Conservation (phyloP, 208 protist species). For the Leishmania turanica region DNA sequence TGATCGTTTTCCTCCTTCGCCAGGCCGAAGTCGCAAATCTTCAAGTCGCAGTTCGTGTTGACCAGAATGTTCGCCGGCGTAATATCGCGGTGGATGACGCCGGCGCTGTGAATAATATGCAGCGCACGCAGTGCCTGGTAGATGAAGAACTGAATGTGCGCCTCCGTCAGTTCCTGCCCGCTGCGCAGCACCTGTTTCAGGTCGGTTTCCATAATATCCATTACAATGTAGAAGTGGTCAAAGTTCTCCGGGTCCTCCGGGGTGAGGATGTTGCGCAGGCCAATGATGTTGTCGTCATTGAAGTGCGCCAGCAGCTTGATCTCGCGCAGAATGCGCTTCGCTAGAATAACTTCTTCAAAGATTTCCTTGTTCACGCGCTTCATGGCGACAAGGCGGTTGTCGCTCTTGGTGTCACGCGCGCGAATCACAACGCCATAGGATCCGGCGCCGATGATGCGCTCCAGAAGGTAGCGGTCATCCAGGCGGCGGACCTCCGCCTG, state of each 20-base stretch:
- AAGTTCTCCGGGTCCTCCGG: slow-evolving; percentile 69
- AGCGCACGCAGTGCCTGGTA: slow-evolving; percentile 96
- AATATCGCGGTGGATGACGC: slow-evolving; percentile 97
- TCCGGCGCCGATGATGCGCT: slow-evolving; percentile 90
- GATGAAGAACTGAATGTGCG: slow-evolving; percentile 96
- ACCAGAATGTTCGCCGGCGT: slow-evolving; percentile 96
- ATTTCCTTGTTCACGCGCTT: slow-evolving; percentile 96
- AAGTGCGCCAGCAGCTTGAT: slow-evolving; percentile 94
- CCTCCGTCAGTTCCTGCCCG: slow-evolving; percentile 90
- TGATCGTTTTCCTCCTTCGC: slow-evolving; percentile 89
- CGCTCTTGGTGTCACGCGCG: slow-evolving; percentile 68
- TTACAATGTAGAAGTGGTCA: slow-evolving; percentile 95
- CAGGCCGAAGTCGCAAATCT: slow-evolving; percentile 96
- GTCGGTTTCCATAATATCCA: slow-evolving; percentile 97
- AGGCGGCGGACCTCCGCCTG: slow-evolving; percentile 81
- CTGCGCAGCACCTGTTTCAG: slow-evolving; percentile 94
- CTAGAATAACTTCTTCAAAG: slow-evolving; percentile 91
- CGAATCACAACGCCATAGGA: slow-evolving; percentile 92
- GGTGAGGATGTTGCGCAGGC: slow-evolving; percentile 86
- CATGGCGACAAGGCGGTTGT: slow-evolving; percentile 88
- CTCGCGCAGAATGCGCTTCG: slow-evolving; percentile 95
- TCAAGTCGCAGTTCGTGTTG: slow-evolving; percentile 97
- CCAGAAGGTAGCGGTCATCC: slow-evolving; percentile 88
- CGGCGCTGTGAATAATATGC: slow-evolving; percentile 94
- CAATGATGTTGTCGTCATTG: slow-evolving; percentile 93